Conservation (phyloP, 306 rosid species). For the Canavalia gladiata region DNA sequence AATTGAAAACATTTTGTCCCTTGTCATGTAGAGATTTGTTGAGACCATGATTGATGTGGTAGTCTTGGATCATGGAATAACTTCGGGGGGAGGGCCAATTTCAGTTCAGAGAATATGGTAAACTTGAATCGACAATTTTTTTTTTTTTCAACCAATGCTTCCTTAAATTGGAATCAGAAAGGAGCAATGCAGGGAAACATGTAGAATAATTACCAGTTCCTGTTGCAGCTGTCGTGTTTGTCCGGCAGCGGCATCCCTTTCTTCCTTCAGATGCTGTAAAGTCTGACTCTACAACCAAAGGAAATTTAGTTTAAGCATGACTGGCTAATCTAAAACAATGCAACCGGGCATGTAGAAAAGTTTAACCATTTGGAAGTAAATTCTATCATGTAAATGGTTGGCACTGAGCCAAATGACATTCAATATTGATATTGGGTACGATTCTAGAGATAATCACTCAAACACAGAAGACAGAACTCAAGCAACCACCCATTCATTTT, state of each 20-base stretch:
- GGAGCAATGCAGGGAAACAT: background rate
- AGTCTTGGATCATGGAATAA: no score
- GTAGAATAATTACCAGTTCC: constrained; percentile 72
- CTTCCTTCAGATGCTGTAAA: constrained; percentile 77
- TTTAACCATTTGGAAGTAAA: constrained; percentile 7
- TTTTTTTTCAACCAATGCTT: background rate
- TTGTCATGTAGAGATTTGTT: no score
- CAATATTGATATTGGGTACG: background rate
- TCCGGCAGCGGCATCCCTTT: constrained; percentile 77
- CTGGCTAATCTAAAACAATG: constrained; percentile 27
- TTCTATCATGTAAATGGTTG: constrained; percentile 39
- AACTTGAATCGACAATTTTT: constrained; percentile 11
- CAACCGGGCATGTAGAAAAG: constrained; percentile 3
- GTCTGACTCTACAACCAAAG: constrained; percentile 57
- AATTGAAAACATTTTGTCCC: no score
- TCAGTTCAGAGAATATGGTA: constrained; percentile 5
- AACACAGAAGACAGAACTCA: constrained; percentile 36
- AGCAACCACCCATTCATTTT: constrained; percentile 22
- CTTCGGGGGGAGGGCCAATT: background rate
- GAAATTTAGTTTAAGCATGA: constrained; percentile 36
- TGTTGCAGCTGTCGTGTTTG: constrained; percentile 83
- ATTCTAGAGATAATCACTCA: constrained; percentile 23
- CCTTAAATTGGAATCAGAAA: constrained; percentile 2
- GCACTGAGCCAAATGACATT: constrained; percentile 8
- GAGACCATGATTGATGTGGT: no score